A percentile compares a stretch with the other conserved stretches of the same genome.
phyloP scores from a whole-genome alignment of 306 rosid species.

The Spatholobus suberectus region DNA sequence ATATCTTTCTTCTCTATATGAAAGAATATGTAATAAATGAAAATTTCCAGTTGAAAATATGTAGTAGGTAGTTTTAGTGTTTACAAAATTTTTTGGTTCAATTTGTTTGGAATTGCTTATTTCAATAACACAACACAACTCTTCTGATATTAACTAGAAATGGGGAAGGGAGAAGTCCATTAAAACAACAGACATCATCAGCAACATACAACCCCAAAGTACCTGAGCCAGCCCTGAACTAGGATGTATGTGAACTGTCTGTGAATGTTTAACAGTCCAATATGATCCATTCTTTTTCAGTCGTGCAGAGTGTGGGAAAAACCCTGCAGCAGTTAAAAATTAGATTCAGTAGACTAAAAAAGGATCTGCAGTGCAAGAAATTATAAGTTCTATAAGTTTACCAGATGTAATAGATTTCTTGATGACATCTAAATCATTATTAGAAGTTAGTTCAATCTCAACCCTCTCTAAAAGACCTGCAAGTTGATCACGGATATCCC shows the following conservation, averaged over 20 bases:
- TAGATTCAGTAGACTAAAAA: constrained; percentile 27
- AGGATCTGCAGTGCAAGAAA: background rate
- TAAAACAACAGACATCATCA: constrained; percentile 8
- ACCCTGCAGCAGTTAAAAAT: constrained; percentile 57
- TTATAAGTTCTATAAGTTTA: constrained; percentile 34
- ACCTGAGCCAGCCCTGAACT: constrained; percentile 94
- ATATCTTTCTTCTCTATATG: too few species aligned
- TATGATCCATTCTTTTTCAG: constrained; percentile 90
- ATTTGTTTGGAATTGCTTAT: too few species aligned
- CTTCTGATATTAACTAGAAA: too few species aligned
- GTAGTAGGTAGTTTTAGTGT: too few species aligned
- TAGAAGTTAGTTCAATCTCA: constrained; percentile 78
- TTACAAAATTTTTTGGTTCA: too few species aligned
- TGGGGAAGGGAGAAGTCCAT: background rate
- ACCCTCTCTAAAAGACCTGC: constrained; percentile 94
- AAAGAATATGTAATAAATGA: too few species aligned
- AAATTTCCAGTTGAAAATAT: too few species aligned
- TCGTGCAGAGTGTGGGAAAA: constrained; percentile 82
- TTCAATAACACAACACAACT: too few species aligned
- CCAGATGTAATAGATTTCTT: constrained; percentile 93
- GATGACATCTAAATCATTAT: constrained; percentile 69
- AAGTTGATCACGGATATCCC: constrained; percentile 96
- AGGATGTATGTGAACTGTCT: constrained; percentile 95
- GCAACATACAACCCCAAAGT: constrained; percentile 7
- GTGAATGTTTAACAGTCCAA: constrained; percentile 76